Evolutionary conservation across 768 basidiomycete species (phyloP).

Genomic region (Rhodocollybia butyracea): DNA sequence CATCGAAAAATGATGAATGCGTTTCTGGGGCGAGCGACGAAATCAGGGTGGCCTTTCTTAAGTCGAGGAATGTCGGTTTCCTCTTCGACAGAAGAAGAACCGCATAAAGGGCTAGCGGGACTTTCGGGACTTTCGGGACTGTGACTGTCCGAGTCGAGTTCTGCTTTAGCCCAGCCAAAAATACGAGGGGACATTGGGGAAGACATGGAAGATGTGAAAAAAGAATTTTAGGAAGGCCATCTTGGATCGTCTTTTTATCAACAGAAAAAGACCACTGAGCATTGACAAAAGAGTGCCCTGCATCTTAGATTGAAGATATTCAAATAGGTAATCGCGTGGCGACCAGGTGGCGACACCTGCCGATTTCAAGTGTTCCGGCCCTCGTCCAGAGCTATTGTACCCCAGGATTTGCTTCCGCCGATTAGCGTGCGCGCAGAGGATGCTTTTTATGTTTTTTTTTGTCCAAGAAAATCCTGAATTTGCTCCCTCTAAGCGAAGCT

Average conservation of each 20-base stretch:
- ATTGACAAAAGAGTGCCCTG: background rate
- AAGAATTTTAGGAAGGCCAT: background rate
- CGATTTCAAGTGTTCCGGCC: background rate
- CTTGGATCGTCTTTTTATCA: background rate
- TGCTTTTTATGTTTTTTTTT: no score
- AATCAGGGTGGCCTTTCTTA: constrained; percentile 5
- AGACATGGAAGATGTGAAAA: background rate
- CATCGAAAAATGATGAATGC: constrained; percentile 59
- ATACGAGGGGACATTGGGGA: background rate
- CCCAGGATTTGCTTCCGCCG: no score
- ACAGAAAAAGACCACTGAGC: no score
- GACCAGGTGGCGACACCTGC: background rate
- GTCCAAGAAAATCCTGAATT: no score
- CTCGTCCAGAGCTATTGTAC: no score
- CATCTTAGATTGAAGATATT: background rate
- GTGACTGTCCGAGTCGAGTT: background rate
- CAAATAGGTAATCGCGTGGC: background rate
- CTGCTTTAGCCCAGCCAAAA: background rate
- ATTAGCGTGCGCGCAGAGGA: no score
- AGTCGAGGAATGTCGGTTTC: background rate
- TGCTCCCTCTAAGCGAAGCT: no score
- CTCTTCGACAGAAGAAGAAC: background rate
- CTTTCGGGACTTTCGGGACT: background rate
- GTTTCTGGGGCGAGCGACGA: constrained; percentile 49
- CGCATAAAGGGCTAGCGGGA: background rate